Base-by-base conservation (phyloP, 2,329 filamentous ascomycete species). In the Westerdykella aurantiaca region DNA sequence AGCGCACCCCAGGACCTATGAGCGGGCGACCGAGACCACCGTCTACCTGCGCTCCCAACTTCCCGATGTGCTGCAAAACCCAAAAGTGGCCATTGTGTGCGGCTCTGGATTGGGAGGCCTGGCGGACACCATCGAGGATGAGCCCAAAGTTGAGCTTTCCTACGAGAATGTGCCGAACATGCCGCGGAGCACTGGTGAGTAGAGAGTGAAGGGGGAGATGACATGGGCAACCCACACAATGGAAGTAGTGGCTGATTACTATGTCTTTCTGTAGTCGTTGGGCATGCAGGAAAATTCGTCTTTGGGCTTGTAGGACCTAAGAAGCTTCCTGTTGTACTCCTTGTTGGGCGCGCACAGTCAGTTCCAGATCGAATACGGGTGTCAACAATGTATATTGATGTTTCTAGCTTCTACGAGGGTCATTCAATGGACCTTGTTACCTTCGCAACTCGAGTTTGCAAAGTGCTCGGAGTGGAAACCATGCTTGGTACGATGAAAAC, bases 271-370 rank as follows among this genome's bases (percentile, higher is more conserved):
- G 35, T 45, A 73, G 72, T 82, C 13, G 65, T 71, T 38, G 81
- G 81, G 25, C 81, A 85, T 73, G 79, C 76, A 47, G 80, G 81
- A 38, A 82, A 81, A 59, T 71, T 85, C 45, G 76, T 84, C 7
- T 83, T 83, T 63, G 80, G 80, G 13, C 70, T 76, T 22, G 71
- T 84, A 45, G 77, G 77, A 2, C 60, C 68, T 14, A 64, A 70
- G 37, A 70, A 74, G 50, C 73, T 73, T 5, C 78, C 80, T 2
- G 77, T 78, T 6, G 77, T 83, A 22, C 70, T 84, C 53, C 76
- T 85, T 65, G 79, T 83, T 48, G 81, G 81, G 50, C 73, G 81
- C 58, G 77, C 77, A 53, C 81, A 84, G 80, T 83, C 49, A 73
- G 78, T 72, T 43, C 48, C 18, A 31, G 13, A 37, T 39, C 17